Percentiles rank a stretch among this genome's conserved stretches.
Conservation (phyloP, 495 filamentous ascomycete species). For the Parathielavia appendiculata region DNA sequence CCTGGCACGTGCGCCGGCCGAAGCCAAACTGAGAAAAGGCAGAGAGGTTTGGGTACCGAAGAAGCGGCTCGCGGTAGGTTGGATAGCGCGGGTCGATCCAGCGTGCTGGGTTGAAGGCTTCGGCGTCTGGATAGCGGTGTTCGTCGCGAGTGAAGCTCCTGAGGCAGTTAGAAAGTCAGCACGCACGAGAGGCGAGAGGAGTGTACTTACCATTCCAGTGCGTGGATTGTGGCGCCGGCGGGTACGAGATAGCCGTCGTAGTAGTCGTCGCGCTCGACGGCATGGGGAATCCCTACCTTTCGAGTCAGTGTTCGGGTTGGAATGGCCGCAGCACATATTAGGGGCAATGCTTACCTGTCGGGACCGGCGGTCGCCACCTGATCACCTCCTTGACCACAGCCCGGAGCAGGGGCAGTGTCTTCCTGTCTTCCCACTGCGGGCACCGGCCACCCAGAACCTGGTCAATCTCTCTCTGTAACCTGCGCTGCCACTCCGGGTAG, state of each 20-base stretch:
- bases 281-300: slow-evolving; percentile 48
- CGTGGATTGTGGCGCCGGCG: slow-evolving; percentile 52
- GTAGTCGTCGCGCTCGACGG: slow-evolving; percentile 48
- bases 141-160: slow-evolving; percentile 61
- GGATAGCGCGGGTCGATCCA: slow-evolving; percentile 49
- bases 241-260: slow-evolving; percentile 55
- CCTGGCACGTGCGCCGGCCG: slow-evolving; percentile 56
- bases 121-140: slow-evolving; percentile 54
- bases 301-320: too few species aligned
- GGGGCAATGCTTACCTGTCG: slow-evolving; percentile 36
- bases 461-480: slow-evolving; percentile 54
- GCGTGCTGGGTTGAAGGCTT: slow-evolving; percentile 52
- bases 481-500: slow-evolving; percentile 51
- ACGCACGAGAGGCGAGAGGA: neutral
- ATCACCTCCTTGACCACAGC: slow-evolving; percentile 58
- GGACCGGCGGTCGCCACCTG: slow-evolving; percentile 54
- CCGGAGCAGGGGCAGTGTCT: slow-evolving; percentile 44
- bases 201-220: slow-evolving; percentile 46
- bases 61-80: slow-evolving; percentile 52
- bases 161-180: slow-evolving; percentile 10
- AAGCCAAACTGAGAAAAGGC: slow-evolving; percentile 57
- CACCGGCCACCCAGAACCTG: slow-evolving; percentile 41
- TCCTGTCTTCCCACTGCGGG: slow-evolving; percentile 46
- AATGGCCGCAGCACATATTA: neutral
- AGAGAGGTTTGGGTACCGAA: slow-evolving; percentile 49